Evolutionary conservation across 495 filamentous ascomycete genomes (phyloP), one percentile per base, ranked within the genome.

Genomic region (Jackrogersella multiformis): DNA sequence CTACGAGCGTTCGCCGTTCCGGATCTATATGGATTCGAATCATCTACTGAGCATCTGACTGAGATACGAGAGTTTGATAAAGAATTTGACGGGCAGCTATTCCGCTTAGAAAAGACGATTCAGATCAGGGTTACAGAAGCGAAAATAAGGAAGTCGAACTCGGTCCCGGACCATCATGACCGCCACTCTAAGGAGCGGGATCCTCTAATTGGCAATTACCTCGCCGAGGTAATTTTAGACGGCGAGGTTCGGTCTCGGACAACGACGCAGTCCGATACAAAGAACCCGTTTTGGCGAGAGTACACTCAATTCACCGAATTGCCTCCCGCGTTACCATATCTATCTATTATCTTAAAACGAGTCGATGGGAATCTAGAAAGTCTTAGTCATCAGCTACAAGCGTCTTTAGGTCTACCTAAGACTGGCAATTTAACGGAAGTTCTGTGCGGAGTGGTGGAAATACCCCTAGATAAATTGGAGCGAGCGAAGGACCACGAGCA

Each of bases 231-330:
- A n/a, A 84, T 94, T 3, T 79, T 99, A 10, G 95, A 98, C 76
- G 91, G 91, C 10, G 93, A 98, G 69, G 86, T 94, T 30, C 85
- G 94, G 56, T 92, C 92, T 13, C 89, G 92, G 64, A 97, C 95
- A 8, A 89, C 89, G 23, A 88, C 91, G 18, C 94, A 94, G 76
- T 82, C 85, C 60, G 90, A 92, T 56, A 94, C 90, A 12, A 87
- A 86, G 51, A 92, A 88, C 71, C 95, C 93, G 0, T 97, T 98
- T 67, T 99, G 96, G 95, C 84, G 93, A 26, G 95, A 98, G 79
- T 93, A 94, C 39, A 94, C 92, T 69, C 87, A 90, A 45, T 97
- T 97, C 72, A 79, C 81, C 38, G 94, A 97, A 77, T 82, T 99
- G 13, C 93, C 95, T 2, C 83, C 92, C 0, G 84, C 91, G 7